phyloP scores from a whole-genome alignment of 306 rosid species.

The Astragalus membranaceus region DNA sequence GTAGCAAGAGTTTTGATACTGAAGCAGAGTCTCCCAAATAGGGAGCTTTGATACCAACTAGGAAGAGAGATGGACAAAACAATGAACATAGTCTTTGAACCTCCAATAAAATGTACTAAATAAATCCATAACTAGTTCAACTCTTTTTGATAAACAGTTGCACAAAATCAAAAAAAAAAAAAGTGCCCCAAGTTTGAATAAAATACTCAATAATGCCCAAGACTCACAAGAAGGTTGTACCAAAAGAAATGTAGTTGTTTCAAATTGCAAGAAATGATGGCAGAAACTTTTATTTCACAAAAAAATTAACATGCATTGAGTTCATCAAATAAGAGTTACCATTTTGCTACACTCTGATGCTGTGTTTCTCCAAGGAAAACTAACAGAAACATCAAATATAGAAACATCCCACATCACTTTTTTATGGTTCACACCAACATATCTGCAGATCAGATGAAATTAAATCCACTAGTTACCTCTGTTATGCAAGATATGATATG shows the following conservation, averaged over 20 bases:
- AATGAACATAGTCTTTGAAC: background rate
- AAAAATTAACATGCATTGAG: background rate
- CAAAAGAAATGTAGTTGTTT: background rate
- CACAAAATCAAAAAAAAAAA: background rate
- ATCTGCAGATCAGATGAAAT: constrained; percentile 47
- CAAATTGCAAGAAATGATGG: background rate
- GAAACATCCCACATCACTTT: constrained; percentile 73
- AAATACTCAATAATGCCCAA: background rate
- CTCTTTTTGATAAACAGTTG: background rate
- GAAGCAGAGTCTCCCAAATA: background rate
- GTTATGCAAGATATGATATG: background rate
- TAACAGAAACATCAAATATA: constrained; percentile 38
- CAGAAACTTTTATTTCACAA: background rate
- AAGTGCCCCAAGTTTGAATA: background rate
- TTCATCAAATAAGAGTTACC: constrained; percentile 43
- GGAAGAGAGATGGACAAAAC: background rate
- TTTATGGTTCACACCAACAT: constrained; percentile 46
- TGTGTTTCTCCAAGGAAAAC: constrained; percentile 57
- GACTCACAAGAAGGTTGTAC: background rate
- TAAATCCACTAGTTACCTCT: constrained; percentile 2
- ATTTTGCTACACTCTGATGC: constrained; percentile 36
- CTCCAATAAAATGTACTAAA: background rate
- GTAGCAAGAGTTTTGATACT: background rate
- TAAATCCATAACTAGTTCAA: background rate
- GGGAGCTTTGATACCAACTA: background rate